phyloP scores from a whole-genome alignment of 495 filamentous ascomycete species.

The Staphylotrichum longicolle region DNA sequence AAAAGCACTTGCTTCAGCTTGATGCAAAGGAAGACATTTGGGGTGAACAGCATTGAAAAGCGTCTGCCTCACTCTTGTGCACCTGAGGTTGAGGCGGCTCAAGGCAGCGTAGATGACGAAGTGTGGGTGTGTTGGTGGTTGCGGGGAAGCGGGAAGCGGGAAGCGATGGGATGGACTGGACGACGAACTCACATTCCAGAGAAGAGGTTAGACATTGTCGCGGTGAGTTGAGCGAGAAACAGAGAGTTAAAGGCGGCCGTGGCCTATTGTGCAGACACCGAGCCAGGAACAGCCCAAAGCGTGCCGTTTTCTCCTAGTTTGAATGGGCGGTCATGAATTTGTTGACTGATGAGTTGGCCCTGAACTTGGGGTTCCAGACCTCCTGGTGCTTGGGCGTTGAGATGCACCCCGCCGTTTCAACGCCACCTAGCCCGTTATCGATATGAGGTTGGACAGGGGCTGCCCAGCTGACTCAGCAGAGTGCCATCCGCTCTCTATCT shows the following conservation, averaged over 20 bases:
- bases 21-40: neutral
- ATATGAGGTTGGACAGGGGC: conserved; percentile 13
- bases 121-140: conserved; percentile 11
- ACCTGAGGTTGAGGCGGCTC: conserved; percentile 7
- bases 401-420: conserved; percentile 20
- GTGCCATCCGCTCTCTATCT: neutral
- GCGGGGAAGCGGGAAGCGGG: conserved; percentile 17
- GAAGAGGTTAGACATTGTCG: conserved; percentile 71
- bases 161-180: conserved; percentile 8
- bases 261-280: neutral
- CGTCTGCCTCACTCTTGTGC: conserved; percentile 20
- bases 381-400: conserved; percentile 5
- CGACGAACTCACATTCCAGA: conserved; percentile 69
- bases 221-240: neutral
- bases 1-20: neutral
- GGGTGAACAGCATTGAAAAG: conserved; percentile 4
- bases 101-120: neutral
- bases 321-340: conserved; percentile 7
- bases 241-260: neutral
- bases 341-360: conserved; percentile 16
- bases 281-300: neutral
- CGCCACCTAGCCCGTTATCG: conserved; percentile 25
- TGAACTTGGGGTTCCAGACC: conserved; percentile 14
- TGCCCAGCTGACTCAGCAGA: conserved; percentile 13
- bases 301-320: neutral